Evolutionary conservation across 768 basidiomycete species (phyloP).

Genomic region (Phallus indusiatus): DNA sequence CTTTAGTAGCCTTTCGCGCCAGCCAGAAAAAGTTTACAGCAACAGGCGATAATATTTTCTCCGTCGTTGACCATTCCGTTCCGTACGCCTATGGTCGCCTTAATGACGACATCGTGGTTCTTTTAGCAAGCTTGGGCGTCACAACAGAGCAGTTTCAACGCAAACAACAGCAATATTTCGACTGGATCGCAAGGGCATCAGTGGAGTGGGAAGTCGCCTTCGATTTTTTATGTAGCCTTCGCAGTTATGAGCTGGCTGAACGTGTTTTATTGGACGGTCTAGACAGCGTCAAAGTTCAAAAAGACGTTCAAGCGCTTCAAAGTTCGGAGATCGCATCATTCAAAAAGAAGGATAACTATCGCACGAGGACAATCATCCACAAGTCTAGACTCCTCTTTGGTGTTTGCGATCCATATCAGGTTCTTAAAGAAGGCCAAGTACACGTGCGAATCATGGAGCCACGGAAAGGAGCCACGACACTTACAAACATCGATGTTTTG

Average conservation of each 20-base stretch:
- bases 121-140: slow-evolving; percentile 55
- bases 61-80: slow-evolving; percentile 53
- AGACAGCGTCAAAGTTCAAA: slow-evolving; percentile 30
- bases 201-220: slow-evolving; percentile 39
- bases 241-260: slow-evolving; percentile 41
- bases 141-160: slow-evolving; percentile 40
- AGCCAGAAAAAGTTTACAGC: slow-evolving; percentile 66
- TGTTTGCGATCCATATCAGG: slow-evolving; percentile 56
- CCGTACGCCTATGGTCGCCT: slow-evolving; percentile 58
- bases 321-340: slow-evolving; percentile 41
- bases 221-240: slow-evolving; percentile 46
- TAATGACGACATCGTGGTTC: slow-evolving; percentile 62
- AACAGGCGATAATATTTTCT: slow-evolving; percentile 48
- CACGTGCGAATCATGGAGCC: slow-evolving; percentile 47
- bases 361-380: slow-evolving; percentile 51
- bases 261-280: slow-evolving; percentile 45
- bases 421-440: slow-evolving; percentile 55
- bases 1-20: slow-evolving; percentile 48
- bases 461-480: slow-evolving; percentile 43
- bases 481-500: slow-evolving; percentile 51
- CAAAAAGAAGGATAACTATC: slow-evolving; percentile 33
- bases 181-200: slow-evolving; percentile 46
- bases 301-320: slow-evolving; percentile 36
- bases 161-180: slow-evolving; percentile 50
- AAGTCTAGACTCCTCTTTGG: slow-evolving; percentile 56